Evolutionary conservation across 768 basidiomycete species (phyloP).

Genomic region (Sporobolomyces roseus): DNA sequence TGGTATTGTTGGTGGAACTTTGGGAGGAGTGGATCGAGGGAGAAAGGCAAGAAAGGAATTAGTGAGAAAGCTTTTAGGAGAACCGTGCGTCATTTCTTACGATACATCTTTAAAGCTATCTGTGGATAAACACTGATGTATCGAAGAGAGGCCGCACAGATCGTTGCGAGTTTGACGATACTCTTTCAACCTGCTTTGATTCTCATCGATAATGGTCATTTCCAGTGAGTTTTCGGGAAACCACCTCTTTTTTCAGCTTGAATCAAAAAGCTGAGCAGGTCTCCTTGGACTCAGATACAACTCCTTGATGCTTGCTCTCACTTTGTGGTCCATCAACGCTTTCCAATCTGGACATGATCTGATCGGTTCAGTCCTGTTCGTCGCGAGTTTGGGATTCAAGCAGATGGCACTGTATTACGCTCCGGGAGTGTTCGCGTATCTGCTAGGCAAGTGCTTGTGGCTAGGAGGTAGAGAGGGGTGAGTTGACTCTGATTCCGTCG

Average conservation of each 20-base stretch:
- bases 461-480: constrained; percentile 70
- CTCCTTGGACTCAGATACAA: constrained; percentile 58
- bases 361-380: constrained; percentile 72
- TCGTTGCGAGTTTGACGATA: constrained; percentile 61
- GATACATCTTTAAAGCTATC: no score
- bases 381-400: constrained; percentile 83
- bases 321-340: constrained; percentile 57
- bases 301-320: constrained; percentile 79
- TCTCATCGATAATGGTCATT: constrained; percentile 86
- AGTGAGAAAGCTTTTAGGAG: constrained; percentile 52
- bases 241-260: neutral
- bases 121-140: no score
- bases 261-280: neutral
- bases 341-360: constrained; percentile 69
- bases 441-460: constrained; percentile 82
- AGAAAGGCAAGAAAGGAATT: neutral
- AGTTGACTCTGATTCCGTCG: constrained; percentile 44
- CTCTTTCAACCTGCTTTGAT: constrained; percentile 78
- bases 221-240: constrained; percentile 60
- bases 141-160: neutral
- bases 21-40: neutral
- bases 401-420: constrained; percentile 96
- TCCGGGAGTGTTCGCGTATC: constrained; percentile 80
- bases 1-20: constrained; percentile 56
- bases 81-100: constrained; percentile 59